Base-by-base conservation (phyloP, 164 flowering plant species). In the Piper betle region DNA sequence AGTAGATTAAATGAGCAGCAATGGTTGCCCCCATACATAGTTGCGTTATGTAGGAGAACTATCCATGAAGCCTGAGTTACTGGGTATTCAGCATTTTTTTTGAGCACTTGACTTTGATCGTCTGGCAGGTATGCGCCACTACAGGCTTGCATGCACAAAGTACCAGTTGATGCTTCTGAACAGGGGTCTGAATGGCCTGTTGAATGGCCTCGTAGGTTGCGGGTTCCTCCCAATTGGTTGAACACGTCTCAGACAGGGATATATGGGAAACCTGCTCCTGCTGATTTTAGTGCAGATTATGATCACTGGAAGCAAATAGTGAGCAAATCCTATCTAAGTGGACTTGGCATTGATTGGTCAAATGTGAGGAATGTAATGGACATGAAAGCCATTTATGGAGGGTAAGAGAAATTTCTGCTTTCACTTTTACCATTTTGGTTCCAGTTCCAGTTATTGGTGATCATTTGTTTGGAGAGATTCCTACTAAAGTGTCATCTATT, bases 381-480 rank as follows among this genome's bases (percentile, higher is more conserved):
- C 83, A 90, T 93, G 99, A 82, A 95, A 80, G 94, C 96, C 59
- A 96, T 88, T 57, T 93, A 93, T 75, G 99, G 97, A 25, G 33
- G 33, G 33, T 25, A 25, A 25, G 33, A 25, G 33, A 25, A 25
- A 25, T 25, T 25, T 25, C 33, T 25, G 33, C 33, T 25, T 25
- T 25, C 33, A 25, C 33, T 25, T 25, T 25, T 25, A 25, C 33
- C 33, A 25, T 25, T 25, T 25, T 25, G 33, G 33, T 25, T 25
- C 33, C 33, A 25, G 33, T 25, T 25, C 33, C 33, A 25, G 33
- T 25, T 25, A 25, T 25, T 25, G 33, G 33, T 25, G 33, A 25
- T 25, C 33, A 25, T 25, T 25, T 25, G 2, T 25, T 25, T 25
- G 33, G 33, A 25, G 33, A 25, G 1, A 0, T 25, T 25, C 33